phyloP scores from a whole-genome alignment of 2,329 filamentous ascomycete species.

The Aspergillus ochraceoroseus region DNA sequence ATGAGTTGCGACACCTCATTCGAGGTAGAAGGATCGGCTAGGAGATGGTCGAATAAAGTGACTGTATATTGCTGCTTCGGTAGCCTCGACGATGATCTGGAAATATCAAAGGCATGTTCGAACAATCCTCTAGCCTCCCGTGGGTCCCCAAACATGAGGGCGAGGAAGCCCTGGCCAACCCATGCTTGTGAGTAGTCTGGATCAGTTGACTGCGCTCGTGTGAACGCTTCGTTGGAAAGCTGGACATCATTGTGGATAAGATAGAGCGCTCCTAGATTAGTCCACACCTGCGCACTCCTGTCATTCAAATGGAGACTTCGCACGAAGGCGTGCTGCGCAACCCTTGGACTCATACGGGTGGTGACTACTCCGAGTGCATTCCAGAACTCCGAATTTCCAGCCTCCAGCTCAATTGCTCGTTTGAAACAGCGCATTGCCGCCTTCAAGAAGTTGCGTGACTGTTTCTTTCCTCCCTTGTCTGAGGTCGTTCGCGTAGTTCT shows the following conservation, averaged over 20 bases:
- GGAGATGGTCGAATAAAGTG: constrained; percentile 75
- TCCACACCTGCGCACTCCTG: constrained; percentile 77
- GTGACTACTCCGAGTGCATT: constrained; percentile 91
- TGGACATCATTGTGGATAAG: constrained; percentile 76
- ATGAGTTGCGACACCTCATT: constrained; percentile 61
- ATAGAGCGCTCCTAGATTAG: constrained; percentile 82
- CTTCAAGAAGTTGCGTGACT: constrained; percentile 63
- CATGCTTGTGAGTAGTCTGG: constrained; percentile 91
- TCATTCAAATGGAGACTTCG: constrained; percentile 91
- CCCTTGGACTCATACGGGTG: constrained; percentile 74
- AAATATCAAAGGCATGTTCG: constrained; percentile 90
- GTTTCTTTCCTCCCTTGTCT: constrained; percentile 47
- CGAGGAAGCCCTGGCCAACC: constrained; percentile 86
- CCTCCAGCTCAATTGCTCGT: constrained; percentile 88
- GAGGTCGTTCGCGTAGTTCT: constrained; percentile 52
- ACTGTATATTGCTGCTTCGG: constrained; percentile 74
- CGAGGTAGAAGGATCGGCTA: constrained; percentile 52
- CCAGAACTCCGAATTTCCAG: constrained; percentile 94
- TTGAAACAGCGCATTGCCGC: constrained; percentile 89
- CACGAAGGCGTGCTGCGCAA: constrained; percentile 90
- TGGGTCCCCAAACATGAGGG: constrained; percentile 66
- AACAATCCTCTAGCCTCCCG: constrained; percentile 80
- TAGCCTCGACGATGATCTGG: constrained; percentile 67
- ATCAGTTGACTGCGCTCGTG: constrained; percentile 85
- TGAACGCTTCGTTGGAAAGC: constrained; percentile 86